phyloP scores from a whole-genome alignment of 352 stramenopile genomes.

The Phytopythium ostracodes region DNA sequence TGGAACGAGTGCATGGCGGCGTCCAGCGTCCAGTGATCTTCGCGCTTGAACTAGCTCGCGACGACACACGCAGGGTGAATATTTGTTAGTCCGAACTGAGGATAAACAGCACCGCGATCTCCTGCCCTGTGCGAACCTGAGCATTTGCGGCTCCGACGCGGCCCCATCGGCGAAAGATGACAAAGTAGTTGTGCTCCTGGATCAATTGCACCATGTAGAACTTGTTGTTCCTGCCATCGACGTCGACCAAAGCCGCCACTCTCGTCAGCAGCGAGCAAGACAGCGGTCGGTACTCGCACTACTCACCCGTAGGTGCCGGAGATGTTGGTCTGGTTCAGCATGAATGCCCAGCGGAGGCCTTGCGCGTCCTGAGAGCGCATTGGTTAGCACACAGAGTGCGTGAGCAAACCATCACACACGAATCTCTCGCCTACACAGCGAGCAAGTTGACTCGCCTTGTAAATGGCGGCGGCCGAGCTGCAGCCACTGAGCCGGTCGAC shows the following conservation, averaged over 20 bases:
- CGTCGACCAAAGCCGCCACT: too few species aligned
- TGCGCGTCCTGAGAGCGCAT: slow-evolving; percentile 28
- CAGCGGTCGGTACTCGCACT: too few species aligned
- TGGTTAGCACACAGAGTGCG: neutral
- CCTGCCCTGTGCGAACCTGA: slow-evolving; percentile 18
- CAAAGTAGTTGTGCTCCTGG: slow-evolving; percentile 27
- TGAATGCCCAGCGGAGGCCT: slow-evolving; percentile 62
- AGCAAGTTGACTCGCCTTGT: slow-evolving; percentile 15
- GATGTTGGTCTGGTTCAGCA: slow-evolving; percentile 70
- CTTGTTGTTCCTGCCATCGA: slow-evolving; percentile 59
- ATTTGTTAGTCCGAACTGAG: neutral
- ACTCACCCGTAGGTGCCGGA: slow-evolving; percentile 52
- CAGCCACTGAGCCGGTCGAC: slow-evolving; percentile 22
- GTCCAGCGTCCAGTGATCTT: neutral
- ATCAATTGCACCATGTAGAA: slow-evolving; percentile 75
- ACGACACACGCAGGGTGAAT: neutral
- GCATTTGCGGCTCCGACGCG: slow-evolving; percentile 54
- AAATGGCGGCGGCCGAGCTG: slow-evolving; percentile 18
- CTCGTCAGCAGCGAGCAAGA: too few species aligned
- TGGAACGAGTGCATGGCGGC: slow-evolving; percentile 34
- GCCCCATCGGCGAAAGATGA: slow-evolving; percentile 67
- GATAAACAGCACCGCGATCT: neutral
- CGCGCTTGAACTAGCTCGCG: neutral
- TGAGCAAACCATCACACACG: neutral
- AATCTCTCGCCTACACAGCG: neutral